Conservation (phyloP, 2,329 filamentous ascomycete species). For the Colletotrichum higginsianum region DNA sequence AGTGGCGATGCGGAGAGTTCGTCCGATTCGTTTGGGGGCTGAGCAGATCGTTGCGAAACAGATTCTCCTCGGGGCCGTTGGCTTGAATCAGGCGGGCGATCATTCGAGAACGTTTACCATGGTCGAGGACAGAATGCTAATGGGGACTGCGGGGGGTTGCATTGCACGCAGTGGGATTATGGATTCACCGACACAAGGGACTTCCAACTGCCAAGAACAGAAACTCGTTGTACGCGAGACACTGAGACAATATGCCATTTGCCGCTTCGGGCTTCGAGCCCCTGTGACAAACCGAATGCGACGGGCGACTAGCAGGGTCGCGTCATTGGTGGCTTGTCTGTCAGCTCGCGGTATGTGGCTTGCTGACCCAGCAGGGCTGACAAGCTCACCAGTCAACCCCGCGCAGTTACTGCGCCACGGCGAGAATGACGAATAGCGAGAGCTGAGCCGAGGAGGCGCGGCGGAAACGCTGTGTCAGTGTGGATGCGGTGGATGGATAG, state of each 20-base stretch:
- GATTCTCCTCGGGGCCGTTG: background rate
- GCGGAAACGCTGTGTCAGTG: conserved; percentile 2
- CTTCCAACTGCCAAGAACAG: background rate
- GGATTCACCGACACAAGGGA: background rate
- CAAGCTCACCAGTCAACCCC: conserved; percentile 7
- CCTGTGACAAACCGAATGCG: conserved; percentile 23
- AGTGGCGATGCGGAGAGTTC: conserved; percentile 22
- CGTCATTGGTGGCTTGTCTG: conserved; percentile 30
- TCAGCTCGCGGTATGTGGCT: conserved; percentile 33
- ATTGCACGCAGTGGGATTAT: too few relatives aligned
- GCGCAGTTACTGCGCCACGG: conserved; percentile 38
- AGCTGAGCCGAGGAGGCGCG: conserved; percentile 6
- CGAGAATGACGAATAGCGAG: conserved; percentile 2
- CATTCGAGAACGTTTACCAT: background rate
- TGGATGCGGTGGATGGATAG: conserved; percentile 1
- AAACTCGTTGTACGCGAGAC: background rate
- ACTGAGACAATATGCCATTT: background rate
- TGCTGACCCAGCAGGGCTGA: conserved; percentile 17
- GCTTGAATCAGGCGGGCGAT: too few relatives aligned
- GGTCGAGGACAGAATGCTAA: background rate
- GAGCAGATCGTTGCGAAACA: conserved; percentile 13
- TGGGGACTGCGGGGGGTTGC: too few relatives aligned
- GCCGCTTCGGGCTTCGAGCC: background rate
- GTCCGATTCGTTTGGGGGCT: conserved; percentile 14
- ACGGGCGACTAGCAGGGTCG: conserved; percentile 11